Evolutionary conservation across 1,284 basidiomycete genomes (phyloP).

Genomic region (Trichosporon inkin): DNA sequence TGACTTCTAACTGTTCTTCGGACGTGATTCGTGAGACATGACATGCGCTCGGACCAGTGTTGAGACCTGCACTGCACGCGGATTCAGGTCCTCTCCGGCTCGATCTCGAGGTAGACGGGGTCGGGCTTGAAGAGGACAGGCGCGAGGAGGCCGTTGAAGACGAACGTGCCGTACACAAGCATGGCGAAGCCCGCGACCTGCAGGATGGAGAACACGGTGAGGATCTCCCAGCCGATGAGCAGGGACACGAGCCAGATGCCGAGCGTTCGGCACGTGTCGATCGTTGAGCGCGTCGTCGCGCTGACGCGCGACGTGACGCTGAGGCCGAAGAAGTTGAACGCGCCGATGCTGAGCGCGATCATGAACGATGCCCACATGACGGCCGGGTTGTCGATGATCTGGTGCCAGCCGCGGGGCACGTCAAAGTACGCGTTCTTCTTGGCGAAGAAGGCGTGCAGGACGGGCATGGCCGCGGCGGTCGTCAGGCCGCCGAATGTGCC

Average conservation of each 20-base stretch:
- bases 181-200: constrained; percentile 86
- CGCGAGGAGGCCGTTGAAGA: constrained; percentile 69
- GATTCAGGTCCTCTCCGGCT: constrained; percentile 6
- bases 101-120: constrained; percentile 36
- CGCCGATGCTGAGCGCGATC: constrained; percentile 76
- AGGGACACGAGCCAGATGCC: constrained; percentile 74
- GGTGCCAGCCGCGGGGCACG: constrained; percentile 79
- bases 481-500: constrained; percentile 85
- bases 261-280: constrained; percentile 93
- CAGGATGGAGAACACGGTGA: constrained; percentile 74
- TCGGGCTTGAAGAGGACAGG: constrained; percentile 56
- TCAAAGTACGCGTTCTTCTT: constrained; percentile 81
- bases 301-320: constrained; percentile 86
- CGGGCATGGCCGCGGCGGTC: constrained; percentile 45
- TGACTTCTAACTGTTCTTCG: too few relatives aligned
- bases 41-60: neutral
- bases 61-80: neutral
- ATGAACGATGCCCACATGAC: constrained; percentile 74
- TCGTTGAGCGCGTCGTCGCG: constrained; percentile 81
- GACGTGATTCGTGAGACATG: neutral
- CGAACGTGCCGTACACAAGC: constrained; percentile 62
- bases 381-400: constrained; percentile 73
- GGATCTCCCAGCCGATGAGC: constrained; percentile 83
- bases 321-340: constrained; percentile 94
- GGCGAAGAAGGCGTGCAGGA: constrained; percentile 56